phyloP scores from a whole-genome alignment of 2,329 filamentous ascomycete species.

The Arthroderma sp. region DNA sequence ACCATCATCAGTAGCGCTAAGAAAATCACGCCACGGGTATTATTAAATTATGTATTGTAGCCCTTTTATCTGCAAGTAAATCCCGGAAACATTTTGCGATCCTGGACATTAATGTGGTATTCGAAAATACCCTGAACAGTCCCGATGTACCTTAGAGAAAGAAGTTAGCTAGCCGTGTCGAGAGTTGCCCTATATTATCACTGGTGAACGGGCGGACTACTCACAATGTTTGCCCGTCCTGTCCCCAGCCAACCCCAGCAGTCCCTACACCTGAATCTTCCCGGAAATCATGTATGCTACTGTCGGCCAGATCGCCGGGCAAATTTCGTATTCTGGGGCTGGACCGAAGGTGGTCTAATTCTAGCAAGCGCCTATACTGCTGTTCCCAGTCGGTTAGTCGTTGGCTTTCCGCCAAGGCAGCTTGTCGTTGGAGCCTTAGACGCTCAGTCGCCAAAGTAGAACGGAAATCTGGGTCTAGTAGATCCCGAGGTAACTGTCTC shows the following conservation, averaged over 20 bases:
- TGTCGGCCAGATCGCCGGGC: slow-evolving; percentile 23
- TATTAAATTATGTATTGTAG: no score
- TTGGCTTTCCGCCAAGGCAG: slow-evolving; percentile 22
- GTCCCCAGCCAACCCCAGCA: slow-evolving; percentile 36
- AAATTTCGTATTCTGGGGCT: slow-evolving; percentile 27
- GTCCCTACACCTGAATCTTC: slow-evolving; percentile 29
- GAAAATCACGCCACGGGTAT: no score
- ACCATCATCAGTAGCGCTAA: no score
- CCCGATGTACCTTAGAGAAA: slow-evolving; percentile 30
- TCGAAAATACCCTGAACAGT: slow-evolving; percentile 37
- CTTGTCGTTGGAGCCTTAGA: slow-evolving; percentile 25
- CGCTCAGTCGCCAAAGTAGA: slow-evolving; percentile 28
- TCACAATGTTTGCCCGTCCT: slow-evolving; percentile 35
- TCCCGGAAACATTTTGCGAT: slow-evolving; percentile 35
- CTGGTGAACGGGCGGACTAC: slow-evolving; percentile 13
- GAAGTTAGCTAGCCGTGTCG: slow-evolving; percentile 6
- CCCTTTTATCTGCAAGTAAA: slow-evolving; percentile 27
- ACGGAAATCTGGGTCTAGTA: slow-evolving; percentile 20
- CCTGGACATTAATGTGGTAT: slow-evolving; percentile 33
- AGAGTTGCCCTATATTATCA: neutral
- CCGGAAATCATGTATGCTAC: slow-evolving; percentile 19
- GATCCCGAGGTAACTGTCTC: slow-evolving; percentile 17
- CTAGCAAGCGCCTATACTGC: slow-evolving; percentile 22
- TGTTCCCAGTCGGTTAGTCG: slow-evolving; percentile 20
- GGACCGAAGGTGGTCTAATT: slow-evolving; percentile 23